Percentiles rank a stretch among this genome's conserved stretches.
These are phyloP conservation scores for Trichoderma cornu-damae DNA, from an alignment of 2,329 filamentous ascomycete genomes.

Conservation along the genomic window DNA sequence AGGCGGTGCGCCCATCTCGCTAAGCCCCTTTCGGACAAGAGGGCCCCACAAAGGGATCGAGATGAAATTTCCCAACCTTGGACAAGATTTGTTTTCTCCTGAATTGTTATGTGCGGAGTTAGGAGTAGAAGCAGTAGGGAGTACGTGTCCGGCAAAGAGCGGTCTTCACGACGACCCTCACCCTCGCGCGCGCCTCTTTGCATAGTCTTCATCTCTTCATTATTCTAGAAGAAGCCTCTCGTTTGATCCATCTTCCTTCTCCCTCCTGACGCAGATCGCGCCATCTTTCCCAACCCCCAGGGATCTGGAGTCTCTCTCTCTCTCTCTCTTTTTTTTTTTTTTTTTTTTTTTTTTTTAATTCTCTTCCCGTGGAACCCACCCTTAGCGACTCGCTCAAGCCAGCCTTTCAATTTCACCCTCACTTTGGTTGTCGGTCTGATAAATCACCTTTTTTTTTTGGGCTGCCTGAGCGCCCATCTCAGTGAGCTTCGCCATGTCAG, in stretches of 20 bases:
- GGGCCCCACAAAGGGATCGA: slow-evolving; percentile 18
- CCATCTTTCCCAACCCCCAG: background rate
- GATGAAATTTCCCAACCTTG: slow-evolving; percentile 20
- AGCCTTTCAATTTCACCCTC: slow-evolving; percentile 2
- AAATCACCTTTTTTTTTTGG: background rate
- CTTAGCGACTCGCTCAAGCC: slow-evolving; percentile 7
- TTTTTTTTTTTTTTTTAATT: too few relatives aligned
- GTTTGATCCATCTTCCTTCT: slow-evolving; percentile 7
- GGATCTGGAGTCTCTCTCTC: background rate
- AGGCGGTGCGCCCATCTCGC: slow-evolving; percentile 15
- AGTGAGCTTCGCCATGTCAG: slow-evolving; percentile 54
- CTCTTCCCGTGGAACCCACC: slow-evolving; percentile 6
- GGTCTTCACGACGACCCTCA: slow-evolving; percentile 14
- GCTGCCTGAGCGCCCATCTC: background rate
- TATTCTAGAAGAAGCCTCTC: slow-evolving; percentile 16
- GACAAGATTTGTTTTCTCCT: slow-evolving; percentile 16
- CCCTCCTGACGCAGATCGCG: slow-evolving; percentile 6
- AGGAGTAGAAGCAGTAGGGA: slow-evolving; percentile 16
- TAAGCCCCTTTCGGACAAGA: slow-evolving; percentile 3
- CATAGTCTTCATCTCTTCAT: slow-evolving; percentile 16
- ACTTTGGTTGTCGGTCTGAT: background rate
- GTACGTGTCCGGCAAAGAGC: slow-evolving; percentile 18
- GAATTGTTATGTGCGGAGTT: slow-evolving; percentile 18
- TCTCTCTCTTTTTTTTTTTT: too few relatives aligned
- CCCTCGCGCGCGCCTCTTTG: slow-evolving; percentile 1